A percentile compares a stretch with the other conserved stretches of the same genome.
phyloP scores from a whole-genome alignment of 2,329 filamentous ascomycete genomes.

The Beauveria sp. region DNA sequence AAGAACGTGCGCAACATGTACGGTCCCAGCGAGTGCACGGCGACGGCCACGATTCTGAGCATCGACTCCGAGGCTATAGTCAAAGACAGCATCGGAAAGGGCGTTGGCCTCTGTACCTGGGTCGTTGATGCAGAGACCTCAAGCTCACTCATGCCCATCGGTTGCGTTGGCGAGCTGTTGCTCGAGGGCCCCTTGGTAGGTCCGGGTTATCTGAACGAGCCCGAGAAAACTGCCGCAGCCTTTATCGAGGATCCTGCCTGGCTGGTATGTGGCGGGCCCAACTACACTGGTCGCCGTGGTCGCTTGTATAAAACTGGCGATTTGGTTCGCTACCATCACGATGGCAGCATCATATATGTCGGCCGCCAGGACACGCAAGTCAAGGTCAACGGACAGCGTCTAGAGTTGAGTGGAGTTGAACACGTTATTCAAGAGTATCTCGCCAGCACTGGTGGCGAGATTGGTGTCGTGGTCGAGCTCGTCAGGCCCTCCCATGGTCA shows the following conservation, averaged over 20 bases:
- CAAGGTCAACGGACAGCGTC: slow-evolving; percentile 44
- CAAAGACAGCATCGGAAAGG: slow-evolving; percentile 10
- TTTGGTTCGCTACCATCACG: slow-evolving; percentile 18
- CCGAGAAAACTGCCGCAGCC: slow-evolving; percentile 18
- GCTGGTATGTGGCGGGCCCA: slow-evolving; percentile 11
- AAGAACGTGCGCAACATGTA: background rate
- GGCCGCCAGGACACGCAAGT: slow-evolving; percentile 46
- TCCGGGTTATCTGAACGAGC: slow-evolving; percentile 18
- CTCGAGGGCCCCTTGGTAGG: slow-evolving; percentile 21
- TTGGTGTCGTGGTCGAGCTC: slow-evolving; percentile 1
- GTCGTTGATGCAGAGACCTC: slow-evolving; percentile 16
- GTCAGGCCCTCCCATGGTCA: background rate
- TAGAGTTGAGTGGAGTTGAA: slow-evolving; percentile 29
- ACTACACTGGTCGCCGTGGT: slow-evolving; percentile 13
- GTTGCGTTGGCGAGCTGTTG: slow-evolving; percentile 20
- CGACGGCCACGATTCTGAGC: background rate
- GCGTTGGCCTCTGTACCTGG: slow-evolving; percentile 14
- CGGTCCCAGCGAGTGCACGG: slow-evolving; percentile 4
- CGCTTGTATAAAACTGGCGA: slow-evolving; percentile 15
- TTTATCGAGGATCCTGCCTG: slow-evolving; percentile 35
- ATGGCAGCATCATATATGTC: slow-evolving; percentile 29
- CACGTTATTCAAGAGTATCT: background rate
- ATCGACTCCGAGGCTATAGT: background rate
- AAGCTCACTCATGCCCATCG: slow-evolving; percentile 15
- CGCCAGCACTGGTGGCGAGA: background rate